Base-by-base conservation (phyloP, 305 asterid genomes). In the Andrographis paniculata region DNA sequence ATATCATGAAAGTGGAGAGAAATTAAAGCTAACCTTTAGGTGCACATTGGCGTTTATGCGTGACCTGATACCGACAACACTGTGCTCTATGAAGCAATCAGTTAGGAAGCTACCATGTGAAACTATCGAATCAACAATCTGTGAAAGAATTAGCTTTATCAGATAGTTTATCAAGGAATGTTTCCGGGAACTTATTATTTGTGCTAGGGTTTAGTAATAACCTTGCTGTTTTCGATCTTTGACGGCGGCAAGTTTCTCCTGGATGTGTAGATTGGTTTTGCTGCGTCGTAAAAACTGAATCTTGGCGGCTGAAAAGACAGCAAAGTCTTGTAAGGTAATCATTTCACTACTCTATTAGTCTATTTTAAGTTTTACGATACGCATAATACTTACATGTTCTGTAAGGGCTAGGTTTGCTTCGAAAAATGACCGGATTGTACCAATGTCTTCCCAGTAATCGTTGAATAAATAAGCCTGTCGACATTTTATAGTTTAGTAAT, bases 381-480 rank as follows among this genome's bases (percentile, higher is more conserved):
- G 36, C 45, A 55, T 38, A 40, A 17, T 18, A 53, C 94, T 79
- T 79, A 82, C 97, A 44, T 89, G 95, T 70, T 80, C 91, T 17
- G 97, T 89, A 11, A 89, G 97, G 65, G 97, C 93, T 52, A 89
- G 94, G 75, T 89, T 89, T 64, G 98, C 95, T 65, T 85, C 91
- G 45, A 85, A 89, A 59, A 89, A 89, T 50, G 98, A 89, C 45
- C 88, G 74, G 64, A 89, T 89, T n/a, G 97, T 89, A 50, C 97
- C 97, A 2, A 84, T 85, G 66, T 88, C 97, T 80, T 88, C 97
- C 97, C 97, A 88, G 68, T 88, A 88, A 66, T 84, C 91, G 24
- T 88, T 85, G 58, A 85, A 89, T 54, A 85, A 67, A 64, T 81
- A 79, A 55, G 95, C 97, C 95, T 84, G 84, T 73, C 69, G 64